phyloP scores from a whole-genome alignment of 352 stramenopile genomes.

The Phytopythium mirpurense region DNA sequence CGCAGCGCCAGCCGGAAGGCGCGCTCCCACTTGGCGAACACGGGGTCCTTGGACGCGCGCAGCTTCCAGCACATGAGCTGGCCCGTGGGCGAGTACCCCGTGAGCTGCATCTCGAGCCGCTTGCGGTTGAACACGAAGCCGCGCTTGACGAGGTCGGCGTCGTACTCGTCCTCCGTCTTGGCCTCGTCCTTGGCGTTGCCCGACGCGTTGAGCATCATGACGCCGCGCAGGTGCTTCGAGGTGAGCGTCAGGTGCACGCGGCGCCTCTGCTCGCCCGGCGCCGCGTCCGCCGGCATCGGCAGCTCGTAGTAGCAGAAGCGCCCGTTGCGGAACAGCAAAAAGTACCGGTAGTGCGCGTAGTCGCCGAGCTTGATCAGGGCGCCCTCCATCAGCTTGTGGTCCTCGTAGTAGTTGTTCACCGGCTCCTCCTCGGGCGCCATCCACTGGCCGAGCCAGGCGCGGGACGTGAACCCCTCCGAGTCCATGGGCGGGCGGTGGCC shows the following conservation, averaged over 20 bases:
- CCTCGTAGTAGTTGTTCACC: slow-evolving; percentile 77
- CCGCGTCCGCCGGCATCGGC: slow-evolving; percentile 43
- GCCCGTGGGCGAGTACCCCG: slow-evolving; percentile 66
- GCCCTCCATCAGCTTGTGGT: slow-evolving; percentile 84
- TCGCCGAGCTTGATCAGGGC: slow-evolving; percentile 83
- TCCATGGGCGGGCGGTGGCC: slow-evolving; percentile 22
- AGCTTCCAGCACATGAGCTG: slow-evolving; percentile 80
- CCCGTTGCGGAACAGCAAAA: slow-evolving; percentile 76
- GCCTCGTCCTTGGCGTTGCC: slow-evolving; percentile 60
- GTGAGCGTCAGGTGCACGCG: slow-evolving; percentile 73
- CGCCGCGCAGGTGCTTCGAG: slow-evolving; percentile 64
- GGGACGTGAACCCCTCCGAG: slow-evolving; percentile 31
- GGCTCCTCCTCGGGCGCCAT: slow-evolving; percentile 49
- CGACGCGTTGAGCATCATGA: slow-evolving; percentile 83
- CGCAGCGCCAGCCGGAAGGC: slow-evolving; percentile 71
- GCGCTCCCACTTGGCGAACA: slow-evolving; percentile 78
- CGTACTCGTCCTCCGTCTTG: slow-evolving; percentile 69
- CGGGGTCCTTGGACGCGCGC: slow-evolving; percentile 57
- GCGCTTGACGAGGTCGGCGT: slow-evolving; percentile 55
- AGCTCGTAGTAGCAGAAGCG: slow-evolving; percentile 87
- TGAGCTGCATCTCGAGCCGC: slow-evolving; percentile 81
- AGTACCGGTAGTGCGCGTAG: slow-evolving; percentile 86
- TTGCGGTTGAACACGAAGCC: slow-evolving; percentile 77
- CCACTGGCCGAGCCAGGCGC: slow-evolving; percentile 54
- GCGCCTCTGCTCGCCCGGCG: slow-evolving; percentile 16